Percentiles rank a stretch among this genome's conserved stretches.
These are phyloP conservation scores for Wickerhamiella pararugosa DNA, from an alignment of 1,139 yeast genomes.

Conservation along the genomic window DNA sequence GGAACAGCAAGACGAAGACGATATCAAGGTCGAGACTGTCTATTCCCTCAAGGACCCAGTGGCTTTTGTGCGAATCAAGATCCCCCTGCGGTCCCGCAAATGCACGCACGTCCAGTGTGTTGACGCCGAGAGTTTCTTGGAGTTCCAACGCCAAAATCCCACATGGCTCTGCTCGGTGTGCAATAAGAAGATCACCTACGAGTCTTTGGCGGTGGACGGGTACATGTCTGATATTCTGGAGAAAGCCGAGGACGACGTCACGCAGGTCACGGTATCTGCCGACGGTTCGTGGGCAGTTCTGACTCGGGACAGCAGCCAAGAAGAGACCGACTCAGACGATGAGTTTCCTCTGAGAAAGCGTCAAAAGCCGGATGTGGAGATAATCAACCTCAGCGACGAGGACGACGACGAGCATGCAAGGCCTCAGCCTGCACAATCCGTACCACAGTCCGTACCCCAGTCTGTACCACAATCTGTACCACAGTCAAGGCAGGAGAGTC, in stretches of 20 bases:
- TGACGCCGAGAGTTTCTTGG: slow-evolving; percentile 27
- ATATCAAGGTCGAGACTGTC: slow-evolving; percentile 24
- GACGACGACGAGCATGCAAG: not conserved
- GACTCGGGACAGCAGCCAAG: not conserved
- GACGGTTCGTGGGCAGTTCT: slow-evolving; percentile 26
- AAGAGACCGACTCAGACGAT: slow-evolving; percentile 4
- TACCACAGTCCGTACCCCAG: no score
- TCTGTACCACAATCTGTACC: no score
- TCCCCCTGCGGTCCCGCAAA: slow-evolving; percentile 26
- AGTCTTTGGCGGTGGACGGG: slow-evolving; percentile 26
- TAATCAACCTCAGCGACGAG: slow-evolving; percentile 3
- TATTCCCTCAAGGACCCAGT: slow-evolving; percentile 28
- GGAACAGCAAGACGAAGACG: slow-evolving; percentile 26
- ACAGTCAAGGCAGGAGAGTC: no score
- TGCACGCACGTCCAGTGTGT: slow-evolving; percentile 31
- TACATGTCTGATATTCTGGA: slow-evolving; percentile 24
- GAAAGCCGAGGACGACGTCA: slow-evolving; percentile 18
- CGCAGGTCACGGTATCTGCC: slow-evolving; percentile 24
- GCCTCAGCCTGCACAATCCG: no score
- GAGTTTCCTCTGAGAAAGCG: slow-evolving; percentile 2
- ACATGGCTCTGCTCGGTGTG: slow-evolving; percentile 33
- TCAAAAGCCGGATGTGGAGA: not conserved
- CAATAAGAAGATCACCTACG: slow-evolving; percentile 21
- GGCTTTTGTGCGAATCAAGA: slow-evolving; percentile 23
- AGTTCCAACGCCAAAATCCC: slow-evolving; percentile 29